Conservation (phyloP, 2,329 filamentous ascomycete genomes). For the Dactylella cylindrospora region DNA sequence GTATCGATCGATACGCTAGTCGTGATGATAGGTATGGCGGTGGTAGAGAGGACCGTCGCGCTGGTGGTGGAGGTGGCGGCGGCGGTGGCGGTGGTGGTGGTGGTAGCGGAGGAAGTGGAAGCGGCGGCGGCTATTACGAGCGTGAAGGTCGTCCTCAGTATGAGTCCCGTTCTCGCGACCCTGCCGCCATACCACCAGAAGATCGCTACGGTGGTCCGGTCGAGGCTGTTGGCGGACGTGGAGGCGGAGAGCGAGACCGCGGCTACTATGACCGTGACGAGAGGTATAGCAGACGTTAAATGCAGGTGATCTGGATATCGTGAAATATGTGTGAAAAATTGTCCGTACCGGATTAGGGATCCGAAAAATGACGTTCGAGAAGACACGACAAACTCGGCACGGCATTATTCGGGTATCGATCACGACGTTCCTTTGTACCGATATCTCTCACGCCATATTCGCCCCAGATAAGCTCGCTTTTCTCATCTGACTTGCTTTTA, state of each 20-base stretch:
- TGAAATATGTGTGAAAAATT: slow-evolving; percentile 33
- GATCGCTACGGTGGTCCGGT: slow-evolving; percentile 41
- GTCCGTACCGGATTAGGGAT: slow-evolving; percentile 29
- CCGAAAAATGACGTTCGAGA: slow-evolving; percentile 2
- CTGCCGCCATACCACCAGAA: slow-evolving; percentile 50
- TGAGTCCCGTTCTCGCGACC: slow-evolving; percentile 49
- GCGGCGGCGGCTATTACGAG: slow-evolving; percentile 59
- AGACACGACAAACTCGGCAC: slow-evolving; percentile 10
- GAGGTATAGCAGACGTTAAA: slow-evolving; percentile 48
- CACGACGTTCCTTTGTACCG: slow-evolving; percentile 24
- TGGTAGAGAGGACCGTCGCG: slow-evolving; percentile 46
- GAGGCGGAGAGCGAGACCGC: slow-evolving; percentile 54
- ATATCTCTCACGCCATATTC: slow-evolving; percentile 31
- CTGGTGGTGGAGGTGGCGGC: slow-evolving; percentile 51
- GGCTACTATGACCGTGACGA: slow-evolving; percentile 52
- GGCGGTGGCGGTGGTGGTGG: slow-evolving; percentile 30
- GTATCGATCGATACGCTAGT: slow-evolving; percentile 56
- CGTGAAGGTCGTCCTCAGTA: slow-evolving; percentile 53
- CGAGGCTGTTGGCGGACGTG: slow-evolving; percentile 51
- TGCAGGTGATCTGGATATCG: slow-evolving; percentile 19
- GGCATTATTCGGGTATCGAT: slow-evolving; percentile 7
- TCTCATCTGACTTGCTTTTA: slow-evolving; percentile 11
- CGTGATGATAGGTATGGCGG: slow-evolving; percentile 55
- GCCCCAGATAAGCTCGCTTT: slow-evolving; percentile 18
- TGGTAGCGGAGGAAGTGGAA: slow-evolving; percentile 48